phyloP scores from a whole-genome alignment of 352 stramenopile species.

The Halophytophthora batemanensis region DNA sequence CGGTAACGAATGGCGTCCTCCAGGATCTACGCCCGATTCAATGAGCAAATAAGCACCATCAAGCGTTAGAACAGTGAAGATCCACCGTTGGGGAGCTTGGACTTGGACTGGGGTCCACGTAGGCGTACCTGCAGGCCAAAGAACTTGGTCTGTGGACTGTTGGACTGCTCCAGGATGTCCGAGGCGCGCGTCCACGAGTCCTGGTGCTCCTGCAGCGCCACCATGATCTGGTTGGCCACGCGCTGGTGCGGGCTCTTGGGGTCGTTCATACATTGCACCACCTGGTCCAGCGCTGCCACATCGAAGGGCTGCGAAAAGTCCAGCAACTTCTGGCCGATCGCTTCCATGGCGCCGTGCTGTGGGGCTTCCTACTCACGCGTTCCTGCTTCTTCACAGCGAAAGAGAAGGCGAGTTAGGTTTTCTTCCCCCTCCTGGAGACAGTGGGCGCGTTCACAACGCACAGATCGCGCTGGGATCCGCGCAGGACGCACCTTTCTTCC shows the following conservation, averaged over 20 bases:
- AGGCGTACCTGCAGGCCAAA: slow-evolving; percentile 84
- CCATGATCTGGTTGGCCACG: slow-evolving; percentile 93
- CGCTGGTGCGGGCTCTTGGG: slow-evolving; percentile 91
- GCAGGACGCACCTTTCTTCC: no score
- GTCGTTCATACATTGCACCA: slow-evolving; percentile 96
- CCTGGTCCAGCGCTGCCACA: slow-evolving; percentile 94
- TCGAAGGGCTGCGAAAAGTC: slow-evolving; percentile 96
- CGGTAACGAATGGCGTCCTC: slow-evolving; percentile 97
- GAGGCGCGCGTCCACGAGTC: slow-evolving; percentile 92
- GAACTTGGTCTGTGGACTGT: slow-evolving; percentile 88
- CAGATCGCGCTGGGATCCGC: no score
- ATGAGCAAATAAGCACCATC: background rate
- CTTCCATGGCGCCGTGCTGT: slow-evolving; percentile 62
- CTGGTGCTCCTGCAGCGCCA: slow-evolving; percentile 91
- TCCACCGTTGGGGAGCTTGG: no score
- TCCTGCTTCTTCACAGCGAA: slow-evolving; percentile 5
- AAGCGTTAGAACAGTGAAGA: slow-evolving; percentile 6
- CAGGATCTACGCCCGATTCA: slow-evolving; percentile 81
- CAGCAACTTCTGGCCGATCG: slow-evolving; percentile 88
- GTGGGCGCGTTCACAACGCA: no score
- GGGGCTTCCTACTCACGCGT: background rate
- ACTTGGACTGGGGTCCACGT: background rate
- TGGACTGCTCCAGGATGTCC: slow-evolving; percentile 95
- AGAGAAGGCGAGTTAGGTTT: background rate
- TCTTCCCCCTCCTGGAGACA: no score